These are phyloP conservation scores for Penicillium canariense DNA, from an alignment of 495 filamentous ascomycete genomes.

Conservation along the genomic window DNA sequence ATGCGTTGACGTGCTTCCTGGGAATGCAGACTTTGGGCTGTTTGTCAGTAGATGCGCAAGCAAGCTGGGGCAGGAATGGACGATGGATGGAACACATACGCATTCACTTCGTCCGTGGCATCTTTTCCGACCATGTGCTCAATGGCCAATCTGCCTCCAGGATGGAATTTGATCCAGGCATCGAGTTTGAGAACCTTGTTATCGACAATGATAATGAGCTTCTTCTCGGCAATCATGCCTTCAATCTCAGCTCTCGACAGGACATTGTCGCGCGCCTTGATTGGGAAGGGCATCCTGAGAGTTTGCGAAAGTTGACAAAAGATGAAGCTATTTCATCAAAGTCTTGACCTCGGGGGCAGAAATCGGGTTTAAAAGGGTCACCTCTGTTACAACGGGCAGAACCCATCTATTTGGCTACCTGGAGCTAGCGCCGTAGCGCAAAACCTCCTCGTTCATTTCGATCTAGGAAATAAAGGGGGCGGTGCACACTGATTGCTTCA, in stretches of 20 bases:
- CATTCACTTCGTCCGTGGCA: slow-evolving; percentile 92
- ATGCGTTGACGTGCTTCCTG: slow-evolving; percentile 72
- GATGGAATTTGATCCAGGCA: slow-evolving; percentile 83
- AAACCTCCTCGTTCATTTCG: not conserved
- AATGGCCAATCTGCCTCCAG: slow-evolving; percentile 89
- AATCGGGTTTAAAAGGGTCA: not conserved
- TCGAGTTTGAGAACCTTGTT: slow-evolving; percentile 80
- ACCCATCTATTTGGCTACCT: too few species aligned
- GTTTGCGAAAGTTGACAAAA: not conserved
- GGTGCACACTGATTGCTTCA: not conserved
- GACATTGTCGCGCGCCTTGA: not conserved
- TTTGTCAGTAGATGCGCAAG: slow-evolving; percentile 42
- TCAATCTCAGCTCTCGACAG: slow-evolving; percentile 53
- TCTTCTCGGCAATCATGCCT: slow-evolving; percentile 79
- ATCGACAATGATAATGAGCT: slow-evolving; percentile 75
- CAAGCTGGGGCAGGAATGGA: not conserved
- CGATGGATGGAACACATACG: slow-evolving; percentile 53
- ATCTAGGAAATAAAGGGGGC: not conserved
- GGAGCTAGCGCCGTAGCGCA: not conserved
- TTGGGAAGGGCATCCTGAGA: not conserved
- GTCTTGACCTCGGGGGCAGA: not conserved
- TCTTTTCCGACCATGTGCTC: slow-evolving; percentile 94
- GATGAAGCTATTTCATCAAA: not conserved
- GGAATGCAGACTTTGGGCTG: slow-evolving; percentile 66
- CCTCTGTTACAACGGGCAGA: too few species aligned